Percentiles rank a stretch among this genome's conserved stretches.
Conservation (phyloP, 2,329 filamentous ascomycete genomes). For the Pseudopithomyces chartarum region DNA sequence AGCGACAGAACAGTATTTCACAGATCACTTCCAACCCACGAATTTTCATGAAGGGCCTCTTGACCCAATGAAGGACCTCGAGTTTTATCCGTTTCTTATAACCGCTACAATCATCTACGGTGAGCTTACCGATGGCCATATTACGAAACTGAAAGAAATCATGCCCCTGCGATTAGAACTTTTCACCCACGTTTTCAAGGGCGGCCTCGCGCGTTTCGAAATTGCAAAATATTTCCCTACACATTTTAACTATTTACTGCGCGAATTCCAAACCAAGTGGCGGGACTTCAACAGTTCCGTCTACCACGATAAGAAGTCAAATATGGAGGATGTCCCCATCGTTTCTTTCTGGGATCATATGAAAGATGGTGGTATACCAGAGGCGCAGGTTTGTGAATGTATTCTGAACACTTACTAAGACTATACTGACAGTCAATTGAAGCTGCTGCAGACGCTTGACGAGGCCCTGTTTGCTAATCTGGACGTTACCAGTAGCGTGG, state of each 20-base stretch:
- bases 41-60: conserved; percentile 9
- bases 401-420: too few species aligned
- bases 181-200: conserved; percentile 42
- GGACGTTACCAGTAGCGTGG: conserved; percentile 51
- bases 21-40: not conserved
- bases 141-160: conserved; percentile 26
- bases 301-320: conserved; percentile 6
- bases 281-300: conserved; percentile 39
- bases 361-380: conserved; percentile 9
- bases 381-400: conserved; percentile 1
- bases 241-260: conserved; percentile 19
- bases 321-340: conserved; percentile 8
- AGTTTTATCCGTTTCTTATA: conserved; percentile 46
- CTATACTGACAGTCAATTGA: too few species aligned
- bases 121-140: conserved; percentile 24
- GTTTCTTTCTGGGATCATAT: not conserved
- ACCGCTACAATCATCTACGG: conserved; percentile 50
- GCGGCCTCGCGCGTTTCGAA: conserved; percentile 40
- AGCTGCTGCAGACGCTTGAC: conserved; percentile 52
- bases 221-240: conserved; percentile 27
- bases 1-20: conserved; percentile 5
- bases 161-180: conserved; percentile 38
- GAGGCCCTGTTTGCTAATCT: conserved; percentile 56
- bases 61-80: conserved; percentile 37
- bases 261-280: conserved; percentile 22